Conservation (phyloP, 805 yeast genomes). For the Kodamaea hsintzibuensis region DNA sequence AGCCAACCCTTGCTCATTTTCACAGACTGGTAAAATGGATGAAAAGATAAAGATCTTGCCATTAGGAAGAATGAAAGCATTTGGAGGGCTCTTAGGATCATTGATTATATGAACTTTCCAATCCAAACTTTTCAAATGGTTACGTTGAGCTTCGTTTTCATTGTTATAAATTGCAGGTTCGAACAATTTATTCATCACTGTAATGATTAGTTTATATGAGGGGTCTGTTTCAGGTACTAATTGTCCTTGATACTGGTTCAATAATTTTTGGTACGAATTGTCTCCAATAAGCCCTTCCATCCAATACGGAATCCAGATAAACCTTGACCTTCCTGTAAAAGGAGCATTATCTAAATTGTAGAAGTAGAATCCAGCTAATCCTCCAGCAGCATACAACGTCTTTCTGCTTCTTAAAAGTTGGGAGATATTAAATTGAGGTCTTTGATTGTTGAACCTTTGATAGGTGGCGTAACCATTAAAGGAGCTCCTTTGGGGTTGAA, state of each 20-base stretch:
- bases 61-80: slow-evolving; percentile 94
- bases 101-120: slow-evolving; percentile 78
- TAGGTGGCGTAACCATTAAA: slow-evolving; percentile 35
- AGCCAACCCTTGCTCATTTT: slow-evolving; percentile 89
- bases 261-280: slow-evolving; percentile 59
- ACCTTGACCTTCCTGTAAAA: slow-evolving; percentile 67
- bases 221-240: slow-evolving; percentile 69
- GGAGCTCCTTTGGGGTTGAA: not conserved
- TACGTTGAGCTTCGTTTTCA: slow-evolving; percentile 34
- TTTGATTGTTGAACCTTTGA: slow-evolving; percentile 28
- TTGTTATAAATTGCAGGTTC: slow-evolving; percentile 49
- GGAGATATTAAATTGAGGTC: not conserved
- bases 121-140: slow-evolving; percentile 41
- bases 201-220: slow-evolving; percentile 51
- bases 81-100: slow-evolving; percentile 80
- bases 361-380: slow-evolving; percentile 19
- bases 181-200: slow-evolving; percentile 65
- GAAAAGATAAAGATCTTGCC: slow-evolving; percentile 92
- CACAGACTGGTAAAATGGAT: slow-evolving; percentile 74
- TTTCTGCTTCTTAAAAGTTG: slow-evolving; percentile 18
- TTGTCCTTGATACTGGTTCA: slow-evolving; percentile 50
- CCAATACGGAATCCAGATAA: slow-evolving; percentile 69
- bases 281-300: slow-evolving; percentile 65
- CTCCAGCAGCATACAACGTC: slow-evolving; percentile 33
- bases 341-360: slow-evolving; percentile 75